Evolutionary conservation across 306 rosid genomes (phyloP), one percentile per base, ranked within the genome.

Genomic region (Aeschynomene evenia): DNA sequence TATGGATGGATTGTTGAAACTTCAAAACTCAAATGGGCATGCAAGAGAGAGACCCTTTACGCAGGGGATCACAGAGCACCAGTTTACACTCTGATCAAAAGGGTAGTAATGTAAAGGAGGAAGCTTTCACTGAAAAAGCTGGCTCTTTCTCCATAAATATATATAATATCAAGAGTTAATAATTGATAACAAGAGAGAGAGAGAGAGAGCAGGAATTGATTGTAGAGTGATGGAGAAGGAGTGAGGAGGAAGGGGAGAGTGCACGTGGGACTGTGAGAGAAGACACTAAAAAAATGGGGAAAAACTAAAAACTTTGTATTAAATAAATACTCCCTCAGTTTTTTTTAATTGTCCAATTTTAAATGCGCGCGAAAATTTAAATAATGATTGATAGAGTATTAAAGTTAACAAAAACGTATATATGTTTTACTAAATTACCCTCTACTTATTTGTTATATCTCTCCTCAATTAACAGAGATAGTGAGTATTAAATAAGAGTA

Each of bases 181-280:
- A 15, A 45, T n/a, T 9, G 15, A 45, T 45, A 45, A 16, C 51
- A 45, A 45, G 3, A 45, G 0, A 14, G 6, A 9, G 28, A 42
- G 13, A 15, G 64, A 52, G 65, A 56, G 65, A 39, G 29, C 61
- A 21, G 1, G 21, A 13, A 14, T 42, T 23, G 20, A 70, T 55
- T 70, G 18, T 13, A 24, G 56, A 70, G 43, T 31, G 60, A 31
- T 10, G 28, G n/a, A n/a, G n/a, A n/a, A 2, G 52, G 52, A 18
- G 70, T 37, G 21, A 28, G 51, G 62, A 13, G 51, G 62, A 13
- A 28, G 62, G 23, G 37, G 71, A 72, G 75, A 12, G 53, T 29
- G 80, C 86, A 81, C 89, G 84, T 79, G 84, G 74, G 70, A 61
- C 52, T 40, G 83, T 50, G 77, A 68, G 50, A 72, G 77, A 73